Conservation (phyloP, 2,329 filamentous ascomycete genomes). For the Penicillium sp. region DNA sequence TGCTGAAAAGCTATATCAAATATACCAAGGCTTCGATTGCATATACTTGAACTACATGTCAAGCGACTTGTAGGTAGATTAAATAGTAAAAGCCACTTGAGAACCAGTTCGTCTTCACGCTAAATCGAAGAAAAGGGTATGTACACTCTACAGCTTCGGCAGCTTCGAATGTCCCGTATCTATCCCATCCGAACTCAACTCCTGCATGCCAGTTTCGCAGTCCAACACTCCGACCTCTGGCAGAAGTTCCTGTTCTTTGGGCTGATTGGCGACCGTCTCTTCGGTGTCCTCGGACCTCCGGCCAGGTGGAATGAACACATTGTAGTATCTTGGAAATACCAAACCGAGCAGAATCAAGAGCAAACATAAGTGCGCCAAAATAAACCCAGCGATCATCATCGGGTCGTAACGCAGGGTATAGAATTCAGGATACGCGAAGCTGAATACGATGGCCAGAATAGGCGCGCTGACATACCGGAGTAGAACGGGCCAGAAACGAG, state of each 20-base stretch:
- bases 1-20: too few relatives aligned
- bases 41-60: too few relatives aligned
- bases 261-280: background rate
- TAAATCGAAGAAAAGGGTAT: background rate
- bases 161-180: background rate
- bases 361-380: slow-evolving; percentile 48
- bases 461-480: slow-evolving; percentile 52
- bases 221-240: background rate
- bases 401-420: slow-evolving; percentile 50
- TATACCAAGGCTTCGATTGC: too few relatives aligned
- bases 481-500: slow-evolving; percentile 51
- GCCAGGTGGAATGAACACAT: slow-evolving; percentile 50
- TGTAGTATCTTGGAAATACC: slow-evolving; percentile 54
- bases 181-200: too few relatives aligned
- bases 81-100: background rate
- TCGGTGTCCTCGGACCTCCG: slow-evolving; percentile 46
- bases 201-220: background rate
- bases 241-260: background rate
- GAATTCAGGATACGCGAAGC: slow-evolving; percentile 53
- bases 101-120: background rate
- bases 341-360: slow-evolving; percentile 50
- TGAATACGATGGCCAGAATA: slow-evolving; percentile 52
- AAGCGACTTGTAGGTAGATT: too few relatives aligned
- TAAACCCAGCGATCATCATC: slow-evolving; percentile 52
- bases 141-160: background rate